A percentile compares a stretch with the other conserved stretches of the same genome.
Evolutionary conservation across 2,329 filamentous ascomycete genomes (phyloP).

Genomic region (Fusarium virguliforme): DNA sequence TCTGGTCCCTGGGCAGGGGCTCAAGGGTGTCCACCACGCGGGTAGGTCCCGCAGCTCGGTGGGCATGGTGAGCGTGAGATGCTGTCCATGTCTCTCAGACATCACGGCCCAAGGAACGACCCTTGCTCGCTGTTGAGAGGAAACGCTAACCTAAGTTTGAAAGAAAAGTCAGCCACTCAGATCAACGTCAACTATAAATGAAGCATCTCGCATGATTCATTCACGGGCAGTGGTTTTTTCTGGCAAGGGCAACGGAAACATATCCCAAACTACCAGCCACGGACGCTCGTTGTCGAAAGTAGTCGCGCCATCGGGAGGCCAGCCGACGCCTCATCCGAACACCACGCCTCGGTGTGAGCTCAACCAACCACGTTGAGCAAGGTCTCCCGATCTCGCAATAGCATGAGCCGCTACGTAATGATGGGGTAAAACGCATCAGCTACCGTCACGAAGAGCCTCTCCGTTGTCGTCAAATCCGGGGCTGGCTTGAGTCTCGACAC

Average conservation of each 20-base stretch:
- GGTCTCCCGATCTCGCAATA: slow-evolving; percentile 19
- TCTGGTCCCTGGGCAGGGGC: slow-evolving; percentile 16
- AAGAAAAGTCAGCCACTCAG: not conserved
- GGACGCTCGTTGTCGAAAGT: not conserved
- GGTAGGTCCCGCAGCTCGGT: slow-evolving; percentile 19
- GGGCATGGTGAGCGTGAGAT: slow-evolving; percentile 3
- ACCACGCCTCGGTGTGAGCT: not conserved
- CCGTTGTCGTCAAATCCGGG: slow-evolving; percentile 7
- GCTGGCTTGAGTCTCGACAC: slow-evolving; percentile 6
- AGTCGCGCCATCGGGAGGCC: slow-evolving; percentile 12
- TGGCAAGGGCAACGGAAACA: not conserved
- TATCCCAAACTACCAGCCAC: not conserved
- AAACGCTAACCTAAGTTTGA: not conserved
- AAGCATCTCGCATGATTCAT: not conserved
- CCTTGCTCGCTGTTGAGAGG: slow-evolving; percentile 2
- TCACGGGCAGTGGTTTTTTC: not conserved
- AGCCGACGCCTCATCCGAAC: slow-evolving; percentile 5
- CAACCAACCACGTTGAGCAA: slow-evolving; percentile 9
- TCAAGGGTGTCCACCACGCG: slow-evolving; percentile 5
- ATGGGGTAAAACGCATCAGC: slow-evolving; percentile 41
- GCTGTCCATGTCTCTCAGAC: not conserved
- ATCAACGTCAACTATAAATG: not conserved
- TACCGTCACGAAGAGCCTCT: slow-evolving; percentile 36
- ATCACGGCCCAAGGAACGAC: slow-evolving; percentile 2
- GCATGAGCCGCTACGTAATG: slow-evolving; percentile 44